These are phyloP conservation scores for Trifolium subterraneum DNA, from an alignment of 306 rosid species.

Conservation along the genomic window DNA sequence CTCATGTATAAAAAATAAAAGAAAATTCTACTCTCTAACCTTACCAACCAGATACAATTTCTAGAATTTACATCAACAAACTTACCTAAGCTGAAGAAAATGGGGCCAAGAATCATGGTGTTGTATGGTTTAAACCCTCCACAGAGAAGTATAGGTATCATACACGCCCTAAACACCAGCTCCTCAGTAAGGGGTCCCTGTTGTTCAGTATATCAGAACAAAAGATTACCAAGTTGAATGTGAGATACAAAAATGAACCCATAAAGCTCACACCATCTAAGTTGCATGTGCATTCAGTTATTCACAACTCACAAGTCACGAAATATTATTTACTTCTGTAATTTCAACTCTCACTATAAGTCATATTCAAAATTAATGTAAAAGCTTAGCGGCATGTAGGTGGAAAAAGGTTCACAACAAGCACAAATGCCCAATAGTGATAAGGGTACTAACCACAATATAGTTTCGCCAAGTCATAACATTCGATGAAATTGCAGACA, in stretches of 20 bases:
- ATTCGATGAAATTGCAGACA: conserved; percentile 51
- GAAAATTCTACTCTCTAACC: conserved; percentile 6
- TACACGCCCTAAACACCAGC: conserved; percentile 95
- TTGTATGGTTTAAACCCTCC: conserved; percentile 73
- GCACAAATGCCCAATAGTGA: background rate
- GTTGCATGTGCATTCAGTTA: background rate
- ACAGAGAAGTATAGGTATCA: conserved; percentile 92
- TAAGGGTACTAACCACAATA: conserved; percentile 78
- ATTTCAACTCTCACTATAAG: conserved; percentile 14
- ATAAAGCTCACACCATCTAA: background rate
- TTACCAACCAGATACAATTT: conserved; percentile 31
- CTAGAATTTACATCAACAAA: conserved; percentile 31
- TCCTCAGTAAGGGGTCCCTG: conserved; percentile 97
- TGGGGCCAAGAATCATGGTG: conserved; percentile 74
- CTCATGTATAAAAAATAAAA: background rate
- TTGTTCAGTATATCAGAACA: conserved; percentile 49
- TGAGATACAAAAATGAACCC: conserved; percentile 18
- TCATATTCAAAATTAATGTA: conserved; percentile 5
- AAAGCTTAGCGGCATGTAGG: conserved; percentile 20
- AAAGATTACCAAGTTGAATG: conserved; percentile 33
- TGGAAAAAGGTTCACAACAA: background rate
- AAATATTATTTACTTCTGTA: conserved; percentile 4
- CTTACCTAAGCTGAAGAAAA: conserved; percentile 95
- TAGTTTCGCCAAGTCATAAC: conserved; percentile 75
- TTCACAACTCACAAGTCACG: conserved; percentile 20